phyloP scores from a whole-genome alignment of 352 stramenopile genomes.

The Paralagenidium karlingii region DNA sequence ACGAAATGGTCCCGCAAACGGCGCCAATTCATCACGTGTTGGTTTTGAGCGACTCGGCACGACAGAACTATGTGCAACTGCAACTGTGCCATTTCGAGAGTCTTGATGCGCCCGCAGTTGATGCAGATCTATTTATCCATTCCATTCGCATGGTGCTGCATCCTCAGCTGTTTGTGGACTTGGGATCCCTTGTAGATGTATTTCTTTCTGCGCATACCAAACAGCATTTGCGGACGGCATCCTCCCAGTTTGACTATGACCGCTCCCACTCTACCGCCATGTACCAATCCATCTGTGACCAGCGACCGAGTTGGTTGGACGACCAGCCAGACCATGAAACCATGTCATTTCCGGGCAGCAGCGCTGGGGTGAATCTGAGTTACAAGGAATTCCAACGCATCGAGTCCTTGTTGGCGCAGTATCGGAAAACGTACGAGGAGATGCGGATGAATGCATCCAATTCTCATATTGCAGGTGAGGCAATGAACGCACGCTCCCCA shows the following conservation, averaged over 20 bases:
- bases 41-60: constrained; percentile 40
- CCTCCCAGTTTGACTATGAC: constrained; percentile 5
- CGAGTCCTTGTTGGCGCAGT: constrained; percentile 65
- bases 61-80: constrained; percentile 72
- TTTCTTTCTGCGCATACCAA: constrained; percentile 15
- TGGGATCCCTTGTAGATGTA: constrained; percentile 55
- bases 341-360: constrained; percentile 2
- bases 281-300: constrained; percentile 68
- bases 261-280: constrained; percentile 27
- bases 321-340: constrained; percentile 19
- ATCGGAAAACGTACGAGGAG: constrained; percentile 65
- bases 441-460: constrained; percentile 11
- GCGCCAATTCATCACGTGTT: constrained; percentile 52
- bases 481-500: too few species aligned
- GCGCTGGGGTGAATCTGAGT: constrained; percentile 37
- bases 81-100: constrained; percentile 73
- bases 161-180: constrained; percentile 62
- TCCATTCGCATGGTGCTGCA: constrained; percentile 67
- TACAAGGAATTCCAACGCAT: constrained; percentile 78
- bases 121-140: constrained; percentile 77
- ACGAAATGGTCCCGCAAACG: constrained; percentile 11
- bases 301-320: constrained; percentile 38
- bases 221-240: not conserved
- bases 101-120: constrained; percentile 49
- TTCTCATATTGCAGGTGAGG: not conserved